Conservation (phyloP, 495 filamentous ascomycete genomes). For the Aspergillus incahuasiensis region DNA sequence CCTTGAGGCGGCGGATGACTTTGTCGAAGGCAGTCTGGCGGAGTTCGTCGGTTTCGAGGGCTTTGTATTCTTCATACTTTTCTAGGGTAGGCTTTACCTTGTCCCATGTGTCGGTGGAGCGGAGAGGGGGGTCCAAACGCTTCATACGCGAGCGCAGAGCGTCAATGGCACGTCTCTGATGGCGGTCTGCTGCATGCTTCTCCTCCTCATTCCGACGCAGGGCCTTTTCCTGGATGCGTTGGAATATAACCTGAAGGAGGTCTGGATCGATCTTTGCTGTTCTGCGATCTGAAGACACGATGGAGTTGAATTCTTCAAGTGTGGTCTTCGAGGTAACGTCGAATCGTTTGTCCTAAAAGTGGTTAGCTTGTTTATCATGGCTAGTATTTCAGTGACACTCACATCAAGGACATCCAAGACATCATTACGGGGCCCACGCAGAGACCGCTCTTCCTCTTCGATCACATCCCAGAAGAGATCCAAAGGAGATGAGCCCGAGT, state of each 20-base stretch:
- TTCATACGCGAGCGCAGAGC: constrained; percentile 83
- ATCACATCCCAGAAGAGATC: constrained; percentile 97
- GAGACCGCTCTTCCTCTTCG: constrained; percentile 83
- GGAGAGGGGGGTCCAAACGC: constrained; percentile 82
- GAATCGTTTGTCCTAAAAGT: constrained; percentile 74
- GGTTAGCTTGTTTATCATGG: constrained; percentile 16
- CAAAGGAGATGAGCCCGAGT: constrained; percentile 81
- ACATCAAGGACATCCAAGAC: constrained; percentile 89
- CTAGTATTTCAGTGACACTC: constrained; percentile 28
- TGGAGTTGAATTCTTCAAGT: constrained; percentile 74
- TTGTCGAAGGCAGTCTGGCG: constrained; percentile 88
- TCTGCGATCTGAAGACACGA: constrained; percentile 77
- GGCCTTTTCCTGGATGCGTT: constrained; percentile 77
- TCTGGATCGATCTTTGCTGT: constrained; percentile 79
- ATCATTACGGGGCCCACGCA: constrained; percentile 77
- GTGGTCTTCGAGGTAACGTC: constrained; percentile 83
- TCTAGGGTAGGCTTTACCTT: constrained; percentile 73
- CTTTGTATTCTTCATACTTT: constrained; percentile 75
- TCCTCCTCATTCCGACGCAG: constrained; percentile 77
- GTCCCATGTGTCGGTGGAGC: constrained; percentile 76
- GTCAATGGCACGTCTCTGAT: constrained; percentile 81
- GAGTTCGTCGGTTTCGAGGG: constrained; percentile 73
- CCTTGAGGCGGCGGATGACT: constrained; percentile 78
- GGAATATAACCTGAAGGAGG: constrained; percentile 71
- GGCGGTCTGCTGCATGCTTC: constrained; percentile 73